phyloP scores from a whole-genome alignment of 2,329 filamentous ascomycete species.

The Fusarium denticulatum region DNA sequence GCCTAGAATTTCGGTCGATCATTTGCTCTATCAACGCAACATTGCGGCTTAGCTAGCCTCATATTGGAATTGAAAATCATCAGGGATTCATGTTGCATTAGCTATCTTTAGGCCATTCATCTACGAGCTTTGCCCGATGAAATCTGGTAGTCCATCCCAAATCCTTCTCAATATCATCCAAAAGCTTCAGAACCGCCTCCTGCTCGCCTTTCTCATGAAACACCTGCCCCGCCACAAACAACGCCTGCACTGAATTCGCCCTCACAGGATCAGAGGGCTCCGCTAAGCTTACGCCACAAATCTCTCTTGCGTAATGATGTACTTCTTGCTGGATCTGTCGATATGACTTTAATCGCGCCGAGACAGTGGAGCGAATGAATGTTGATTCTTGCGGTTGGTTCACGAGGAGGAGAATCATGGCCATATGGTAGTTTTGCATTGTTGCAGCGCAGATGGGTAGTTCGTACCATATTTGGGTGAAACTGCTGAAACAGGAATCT shows the following conservation, averaged over 20 bases:
- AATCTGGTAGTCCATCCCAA: constrained; percentile 67
- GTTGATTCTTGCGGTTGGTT: constrained; percentile 52
- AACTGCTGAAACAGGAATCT: constrained; percentile 30
- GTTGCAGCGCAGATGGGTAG: constrained; percentile 71
- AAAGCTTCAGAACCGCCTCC: constrained; percentile 62
- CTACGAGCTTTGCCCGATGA: constrained; percentile 28
- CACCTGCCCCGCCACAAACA: constrained; percentile 39
- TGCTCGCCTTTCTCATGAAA: constrained; percentile 62
- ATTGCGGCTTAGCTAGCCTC: neutral
- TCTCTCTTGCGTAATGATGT: constrained; percentile 28
- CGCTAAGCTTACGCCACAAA: constrained; percentile 36
- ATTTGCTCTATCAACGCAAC: neutral
- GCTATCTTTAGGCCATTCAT: constrained; percentile 27
- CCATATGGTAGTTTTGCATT: constrained; percentile 74
- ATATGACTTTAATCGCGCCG: constrained; percentile 33
- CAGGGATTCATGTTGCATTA: too few relatives aligned
- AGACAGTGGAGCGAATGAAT: constrained; percentile 37
- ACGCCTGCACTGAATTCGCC: constrained; percentile 33
- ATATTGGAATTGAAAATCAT: too few relatives aligned
- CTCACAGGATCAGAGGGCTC: constrained; percentile 31
- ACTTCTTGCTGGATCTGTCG: constrained; percentile 27
- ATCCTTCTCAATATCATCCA: constrained; percentile 69
- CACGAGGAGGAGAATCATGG: constrained; percentile 67
- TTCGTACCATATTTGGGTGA: constrained; percentile 70
- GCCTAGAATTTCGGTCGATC: too few relatives aligned